phyloP scores from a whole-genome alignment of 192 early-diverging fungal genomes.

The Coemansia reversa region DNA sequence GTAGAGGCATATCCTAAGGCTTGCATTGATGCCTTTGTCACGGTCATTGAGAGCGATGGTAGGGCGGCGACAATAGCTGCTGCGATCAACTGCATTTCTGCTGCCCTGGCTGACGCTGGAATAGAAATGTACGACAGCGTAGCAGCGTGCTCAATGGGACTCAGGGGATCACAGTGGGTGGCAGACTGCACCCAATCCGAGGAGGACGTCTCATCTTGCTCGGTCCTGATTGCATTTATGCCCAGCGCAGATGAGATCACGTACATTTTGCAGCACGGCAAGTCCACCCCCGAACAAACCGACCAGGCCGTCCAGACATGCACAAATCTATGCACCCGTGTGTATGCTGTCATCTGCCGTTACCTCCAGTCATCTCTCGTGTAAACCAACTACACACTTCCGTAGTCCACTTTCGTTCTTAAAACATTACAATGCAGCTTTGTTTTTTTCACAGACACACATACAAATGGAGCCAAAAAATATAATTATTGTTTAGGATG shows the following conservation, averaged over 20 bases:
- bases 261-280: conserved; percentile 51
- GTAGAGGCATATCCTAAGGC: conserved; percentile 56
- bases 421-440: not conserved
- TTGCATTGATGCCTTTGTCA: conserved; percentile 50
- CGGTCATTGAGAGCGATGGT: conserved; percentile 57
- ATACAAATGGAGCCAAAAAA: conserved; percentile 10
- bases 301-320: conserved; percentile 44
- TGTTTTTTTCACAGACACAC: too few species aligned
- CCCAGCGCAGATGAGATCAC: conserved; percentile 52
- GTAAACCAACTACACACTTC: conserved; percentile 5
- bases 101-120: conserved; percentile 52
- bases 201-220: conserved; percentile 31
- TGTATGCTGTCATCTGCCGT: conserved; percentile 53
- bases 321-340: conserved; percentile 30
- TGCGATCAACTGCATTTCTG: conserved; percentile 55
- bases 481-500: conserved; percentile 10
- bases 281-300: conserved; percentile 33
- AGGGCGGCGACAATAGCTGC: conserved; percentile 51
- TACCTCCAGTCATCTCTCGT: conserved; percentile 32
- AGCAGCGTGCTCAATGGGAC: conserved; percentile 47
- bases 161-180: conserved; percentile 29
- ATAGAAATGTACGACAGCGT: conserved; percentile 57
- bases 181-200: conserved; percentile 47
- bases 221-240: conserved; percentile 45
- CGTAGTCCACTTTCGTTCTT: not conserved